A percentile compares a stretch with the other conserved stretches of the same genome.
Evolutionary conservation across 345 rosid genomes (phyloP).

Genomic region (Adansonia digitata): DNA sequence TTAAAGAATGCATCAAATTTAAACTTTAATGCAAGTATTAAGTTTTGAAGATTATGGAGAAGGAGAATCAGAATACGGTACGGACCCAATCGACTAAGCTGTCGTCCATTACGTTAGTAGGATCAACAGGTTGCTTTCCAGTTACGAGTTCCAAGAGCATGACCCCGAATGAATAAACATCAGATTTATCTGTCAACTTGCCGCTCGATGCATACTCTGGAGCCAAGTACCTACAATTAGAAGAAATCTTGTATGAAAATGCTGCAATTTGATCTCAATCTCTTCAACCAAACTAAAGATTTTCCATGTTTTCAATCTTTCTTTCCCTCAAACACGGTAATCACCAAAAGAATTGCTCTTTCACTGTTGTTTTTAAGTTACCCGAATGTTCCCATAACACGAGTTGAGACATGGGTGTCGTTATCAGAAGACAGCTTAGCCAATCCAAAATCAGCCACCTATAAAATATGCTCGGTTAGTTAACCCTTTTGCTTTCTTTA

Average conservation of each 20-base stretch:
- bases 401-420: conserved; percentile 89
- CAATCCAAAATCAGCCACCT: conserved; percentile 98
- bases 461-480: conserved; percentile 1
- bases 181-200: conserved; percentile 83
- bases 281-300: not conserved
- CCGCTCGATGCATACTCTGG: conserved; percentile 97
- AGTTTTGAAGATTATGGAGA: not conserved
- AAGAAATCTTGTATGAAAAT: not conserved
- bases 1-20: not conserved
- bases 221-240: conserved; percentile 77
- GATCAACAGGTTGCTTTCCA: conserved; percentile 73
- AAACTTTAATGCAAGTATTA: not conserved
- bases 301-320: not conserved
- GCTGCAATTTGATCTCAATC: not conserved
- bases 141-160: conserved; percentile 89
- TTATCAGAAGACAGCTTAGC: conserved; percentile 86
- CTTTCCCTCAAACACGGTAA: not conserved
- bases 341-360: too few relatives aligned
- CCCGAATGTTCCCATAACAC: conserved; percentile 99
- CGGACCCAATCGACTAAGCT: conserved; percentile 93
- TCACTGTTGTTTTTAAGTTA: conserved; percentile 14
- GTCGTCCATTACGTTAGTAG: conserved; percentile 51
- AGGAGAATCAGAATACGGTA: not conserved
- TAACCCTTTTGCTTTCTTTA: not conserved
- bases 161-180: conserved; percentile 91